phyloP scores from a whole-genome alignment of 805 yeast species.

The Starmerella tilneyi region DNA sequence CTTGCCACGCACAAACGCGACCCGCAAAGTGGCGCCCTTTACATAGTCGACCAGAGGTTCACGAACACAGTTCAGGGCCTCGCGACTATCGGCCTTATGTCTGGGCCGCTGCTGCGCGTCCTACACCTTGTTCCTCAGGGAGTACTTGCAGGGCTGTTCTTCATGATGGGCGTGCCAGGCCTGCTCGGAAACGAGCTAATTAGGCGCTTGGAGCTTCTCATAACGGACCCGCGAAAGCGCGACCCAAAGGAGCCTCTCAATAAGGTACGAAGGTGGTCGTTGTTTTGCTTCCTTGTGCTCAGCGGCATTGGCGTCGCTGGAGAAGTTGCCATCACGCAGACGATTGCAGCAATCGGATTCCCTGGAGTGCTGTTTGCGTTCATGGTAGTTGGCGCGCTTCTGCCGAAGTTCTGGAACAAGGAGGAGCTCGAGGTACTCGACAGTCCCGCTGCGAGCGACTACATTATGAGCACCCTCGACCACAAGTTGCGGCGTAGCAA shows the following conservation, averaged over 20 bases:
- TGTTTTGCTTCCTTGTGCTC: slow-evolving; percentile 46
- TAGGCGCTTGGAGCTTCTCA: slow-evolving; percentile 50
- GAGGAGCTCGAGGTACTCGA: slow-evolving; percentile 58
- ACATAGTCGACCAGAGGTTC: slow-evolving; percentile 79
- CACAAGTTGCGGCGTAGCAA: slow-evolving; percentile 9
- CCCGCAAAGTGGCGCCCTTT: slow-evolving; percentile 17
- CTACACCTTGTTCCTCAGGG: slow-evolving; percentile 84
- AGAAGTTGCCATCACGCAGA: slow-evolving; percentile 77
- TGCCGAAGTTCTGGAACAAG: slow-evolving; percentile 52
- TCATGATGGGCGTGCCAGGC: slow-evolving; percentile 84
- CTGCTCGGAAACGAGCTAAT: slow-evolving; percentile 57
- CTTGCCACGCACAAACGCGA: slow-evolving; percentile 37
- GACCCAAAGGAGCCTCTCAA: slow-evolving; percentile 30
- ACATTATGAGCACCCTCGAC: slow-evolving; percentile 34
- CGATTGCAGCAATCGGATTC: slow-evolving; percentile 87
- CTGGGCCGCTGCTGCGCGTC: slow-evolving; percentile 73
- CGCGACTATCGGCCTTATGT: slow-evolving; percentile 75
- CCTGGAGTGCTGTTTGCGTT: slow-evolving; percentile 68
- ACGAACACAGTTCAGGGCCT: slow-evolving; percentile 80
- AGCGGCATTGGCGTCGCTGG: slow-evolving; percentile 61
- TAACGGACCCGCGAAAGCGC: slow-evolving; percentile 45
- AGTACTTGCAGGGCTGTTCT: slow-evolving; percentile 82
- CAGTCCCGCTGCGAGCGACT: slow-evolving; percentile 39
- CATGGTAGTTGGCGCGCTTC: slow-evolving; percentile 52
- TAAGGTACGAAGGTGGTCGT: slow-evolving; percentile 30